Percentiles rank a stretch among this genome's conserved stretches.
Conservation (phyloP, 2,329 filamentous ascomycete species). For the Cordyceps javanica region DNA sequence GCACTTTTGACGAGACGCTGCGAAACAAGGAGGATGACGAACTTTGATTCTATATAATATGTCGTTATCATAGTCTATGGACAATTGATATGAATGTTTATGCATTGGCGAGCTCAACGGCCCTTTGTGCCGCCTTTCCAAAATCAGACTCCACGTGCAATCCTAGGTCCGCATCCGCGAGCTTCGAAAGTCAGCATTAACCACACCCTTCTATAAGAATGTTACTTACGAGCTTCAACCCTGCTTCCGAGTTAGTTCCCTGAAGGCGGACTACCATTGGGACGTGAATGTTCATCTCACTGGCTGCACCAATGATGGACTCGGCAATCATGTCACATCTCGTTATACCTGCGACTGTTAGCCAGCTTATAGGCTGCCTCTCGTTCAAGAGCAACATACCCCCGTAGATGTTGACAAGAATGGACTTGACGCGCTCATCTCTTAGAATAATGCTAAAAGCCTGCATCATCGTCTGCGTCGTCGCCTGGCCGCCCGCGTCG, state of each 20-base stretch:
- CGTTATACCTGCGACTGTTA: conserved; percentile 33
- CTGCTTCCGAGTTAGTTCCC: conserved; percentile 39
- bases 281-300: conserved; percentile 30
- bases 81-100: not conserved
- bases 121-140: conserved; percentile 18
- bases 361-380: not conserved
- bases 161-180: conserved; percentile 21
- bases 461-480: conserved; percentile 69
- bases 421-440: conserved; percentile 64
- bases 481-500: conserved; percentile 86
- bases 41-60: not conserved
- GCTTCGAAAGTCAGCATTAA: conserved; percentile 15
- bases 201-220: not conserved
- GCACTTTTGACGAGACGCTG: conserved; percentile 13
- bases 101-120: conserved; percentile 19
- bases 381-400: conserved; percentile 19
- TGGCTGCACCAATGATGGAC: conserved; percentile 38
- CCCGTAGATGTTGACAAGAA: conserved; percentile 53
- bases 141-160: conserved; percentile 24
- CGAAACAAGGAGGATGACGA: not conserved
- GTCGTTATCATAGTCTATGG: not conserved
- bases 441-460: conserved; percentile 68
- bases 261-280: conserved; percentile 42
- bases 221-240: conserved; percentile 34
- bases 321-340: conserved; percentile 46